These are phyloP conservation scores for Dothiorella sarmentorum DNA, from an alignment of 2,329 filamentous ascomycete species.

Conservation along the genomic window DNA sequence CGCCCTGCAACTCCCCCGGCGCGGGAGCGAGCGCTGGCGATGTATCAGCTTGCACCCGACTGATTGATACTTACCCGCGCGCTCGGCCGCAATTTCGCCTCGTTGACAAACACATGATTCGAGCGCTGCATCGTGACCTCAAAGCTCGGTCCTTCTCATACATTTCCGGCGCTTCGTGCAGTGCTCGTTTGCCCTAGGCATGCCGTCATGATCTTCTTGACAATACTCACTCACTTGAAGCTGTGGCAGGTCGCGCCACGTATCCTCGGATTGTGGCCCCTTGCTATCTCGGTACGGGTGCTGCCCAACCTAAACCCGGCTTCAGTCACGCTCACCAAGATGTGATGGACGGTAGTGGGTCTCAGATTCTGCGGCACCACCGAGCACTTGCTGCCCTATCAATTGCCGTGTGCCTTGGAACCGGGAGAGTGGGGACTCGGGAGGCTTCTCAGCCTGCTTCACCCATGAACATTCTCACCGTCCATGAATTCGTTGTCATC, in stretches of 20 bases:
- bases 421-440: background rate
- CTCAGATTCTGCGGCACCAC: background rate
- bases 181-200: background rate
- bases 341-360: background rate
- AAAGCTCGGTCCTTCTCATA: background rate
- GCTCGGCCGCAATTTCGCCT: background rate
- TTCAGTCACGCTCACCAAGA: background rate
- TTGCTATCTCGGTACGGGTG: conserved; percentile 7
- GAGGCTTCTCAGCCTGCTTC: too few relatives aligned
- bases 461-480: too few relatives aligned
- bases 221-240: background rate
- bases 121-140: background rate
- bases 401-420: background rate
- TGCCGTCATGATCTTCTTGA: conserved; percentile 9
- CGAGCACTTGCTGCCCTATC: background rate
- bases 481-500: background rate
- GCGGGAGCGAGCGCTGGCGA: background rate
- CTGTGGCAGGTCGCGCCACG: background rate
- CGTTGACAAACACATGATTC: too few relatives aligned
- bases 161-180: background rate
- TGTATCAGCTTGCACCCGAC: background rate
- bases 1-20: background rate
- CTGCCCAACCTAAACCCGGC: conserved; percentile 9
- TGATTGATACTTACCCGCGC: background rate
- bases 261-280: conserved; percentile 5